phyloP scores from a whole-genome alignment of 2,329 filamentous ascomycete genomes.

The Aspergillus sp. region DNA sequence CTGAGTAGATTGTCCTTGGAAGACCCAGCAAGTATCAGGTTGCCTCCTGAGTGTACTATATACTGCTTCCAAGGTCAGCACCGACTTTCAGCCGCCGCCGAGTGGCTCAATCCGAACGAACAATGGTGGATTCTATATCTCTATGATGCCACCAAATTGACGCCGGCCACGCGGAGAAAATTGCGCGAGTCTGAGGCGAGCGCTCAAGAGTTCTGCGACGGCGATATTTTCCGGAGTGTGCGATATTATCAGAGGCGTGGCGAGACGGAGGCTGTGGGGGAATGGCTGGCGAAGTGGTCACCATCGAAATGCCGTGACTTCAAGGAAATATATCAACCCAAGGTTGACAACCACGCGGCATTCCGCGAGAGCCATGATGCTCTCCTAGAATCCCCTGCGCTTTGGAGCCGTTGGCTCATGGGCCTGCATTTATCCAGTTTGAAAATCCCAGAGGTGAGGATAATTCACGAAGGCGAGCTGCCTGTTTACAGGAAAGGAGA shows the following conservation, averaged over 20 bases:
- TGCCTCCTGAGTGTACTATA: background rate
- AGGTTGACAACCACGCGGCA: slow-evolving; percentile 1
- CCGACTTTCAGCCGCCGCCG: slow-evolving; percentile 7
- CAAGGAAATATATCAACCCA: slow-evolving; percentile 10
- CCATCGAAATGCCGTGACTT: slow-evolving; percentile 16
- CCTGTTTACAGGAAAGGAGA: background rate
- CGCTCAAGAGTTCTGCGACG: slow-evolving; percentile 10
- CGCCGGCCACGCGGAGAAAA: slow-evolving; percentile 5
- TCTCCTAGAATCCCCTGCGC: slow-evolving; percentile 10
- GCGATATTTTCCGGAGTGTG: slow-evolving; percentile 15
- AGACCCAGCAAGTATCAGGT: slow-evolving; percentile 1
- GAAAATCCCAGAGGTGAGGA: slow-evolving; percentile 11
- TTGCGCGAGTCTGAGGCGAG: slow-evolving; percentile 8
- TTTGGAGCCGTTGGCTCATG: slow-evolving; percentile 14
- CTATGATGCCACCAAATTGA: slow-evolving; percentile 11
- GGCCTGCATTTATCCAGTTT: slow-evolving; percentile 14
- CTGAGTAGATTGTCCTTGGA: background rate
- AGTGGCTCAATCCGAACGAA: slow-evolving; percentile 11
- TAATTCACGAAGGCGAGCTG: background rate
- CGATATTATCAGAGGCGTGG: slow-evolving; percentile 10
- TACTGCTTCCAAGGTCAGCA: slow-evolving; percentile 13
- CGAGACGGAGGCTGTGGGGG: slow-evolving; percentile 3
- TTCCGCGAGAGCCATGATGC: slow-evolving; percentile 7
- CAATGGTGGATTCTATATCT: slow-evolving; percentile 13
- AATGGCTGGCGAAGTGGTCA: slow-evolving; percentile 16